These are phyloP conservation scores for Amphibolis antarctica DNA, from an alignment of 106 monocot species.

Conservation along the genomic window DNA sequence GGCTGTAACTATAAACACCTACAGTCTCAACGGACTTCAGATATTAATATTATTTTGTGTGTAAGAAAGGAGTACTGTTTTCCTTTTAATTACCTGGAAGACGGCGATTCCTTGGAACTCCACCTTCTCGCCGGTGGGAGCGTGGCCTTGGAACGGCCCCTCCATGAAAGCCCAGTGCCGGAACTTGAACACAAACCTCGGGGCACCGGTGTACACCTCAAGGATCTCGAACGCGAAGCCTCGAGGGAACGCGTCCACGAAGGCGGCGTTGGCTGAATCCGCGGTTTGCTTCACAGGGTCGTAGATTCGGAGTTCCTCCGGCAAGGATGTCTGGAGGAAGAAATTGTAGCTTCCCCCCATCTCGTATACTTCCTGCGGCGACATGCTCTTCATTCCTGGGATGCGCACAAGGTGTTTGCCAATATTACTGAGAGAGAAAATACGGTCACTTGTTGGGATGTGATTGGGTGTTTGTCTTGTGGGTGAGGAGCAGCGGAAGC, in stretches of 20 bases:
- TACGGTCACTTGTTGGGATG: too few relatives aligned
- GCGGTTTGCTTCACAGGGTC: constrained; percentile 5
- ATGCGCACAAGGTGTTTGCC: not conserved
- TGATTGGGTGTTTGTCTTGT: too few relatives aligned
- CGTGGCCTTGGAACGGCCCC: constrained; percentile 8
- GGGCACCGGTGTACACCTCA: not conserved
- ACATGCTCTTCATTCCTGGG: not conserved
- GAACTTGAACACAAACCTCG: constrained; percentile 6
- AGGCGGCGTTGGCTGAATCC: not conserved
- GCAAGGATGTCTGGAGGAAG: constrained; percentile 11
- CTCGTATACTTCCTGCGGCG: not conserved
- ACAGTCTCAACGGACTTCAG: too few relatives aligned
- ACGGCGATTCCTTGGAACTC: constrained; percentile 2
- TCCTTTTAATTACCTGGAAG: constrained; percentile 5
- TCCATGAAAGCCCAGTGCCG: constrained; percentile 14
- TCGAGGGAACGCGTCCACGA: not conserved
- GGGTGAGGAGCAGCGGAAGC: too few relatives aligned
- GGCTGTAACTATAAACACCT: too few relatives aligned
- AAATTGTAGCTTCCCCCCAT: constrained; percentile 11
- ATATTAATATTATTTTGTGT: too few relatives aligned
- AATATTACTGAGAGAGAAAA: too few relatives aligned
- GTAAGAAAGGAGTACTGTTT: not conserved
- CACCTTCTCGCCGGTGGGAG: constrained; percentile 6
- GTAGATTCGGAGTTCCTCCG: constrained; percentile 3
- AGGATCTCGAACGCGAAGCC: constrained; percentile 9